Conservation (phyloP, 495 filamentous ascomycete species). For the Annulohypoxylon moriforme region DNA sequence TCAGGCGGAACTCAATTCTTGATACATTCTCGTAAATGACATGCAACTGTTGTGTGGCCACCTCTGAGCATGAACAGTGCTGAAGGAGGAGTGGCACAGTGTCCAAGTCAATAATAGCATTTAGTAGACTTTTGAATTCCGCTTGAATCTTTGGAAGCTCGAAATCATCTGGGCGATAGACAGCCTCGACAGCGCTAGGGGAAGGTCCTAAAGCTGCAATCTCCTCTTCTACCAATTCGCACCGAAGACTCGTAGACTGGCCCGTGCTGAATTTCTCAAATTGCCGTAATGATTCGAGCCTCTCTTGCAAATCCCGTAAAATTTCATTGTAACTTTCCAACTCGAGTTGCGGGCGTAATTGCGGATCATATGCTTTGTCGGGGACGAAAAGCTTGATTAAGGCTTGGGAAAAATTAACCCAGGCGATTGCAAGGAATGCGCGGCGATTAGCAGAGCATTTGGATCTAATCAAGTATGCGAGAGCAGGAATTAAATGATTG, state of each 20-base stretch:
- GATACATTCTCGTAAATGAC: constrained; percentile 77
- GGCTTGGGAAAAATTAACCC: constrained; percentile 72
- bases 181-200: constrained; percentile 59
- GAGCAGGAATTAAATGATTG: constrained; percentile 55
- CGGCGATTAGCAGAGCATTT: constrained; percentile 40
- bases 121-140: constrained; percentile 82
- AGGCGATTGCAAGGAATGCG: constrained; percentile 64
- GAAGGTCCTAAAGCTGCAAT: constrained; percentile 71
- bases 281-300: constrained; percentile 68
- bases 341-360: constrained; percentile 78
- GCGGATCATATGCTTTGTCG: constrained; percentile 86
- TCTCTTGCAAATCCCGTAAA: constrained; percentile 62
- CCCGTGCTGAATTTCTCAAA: constrained; percentile 78
- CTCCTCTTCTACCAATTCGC: constrained; percentile 68
- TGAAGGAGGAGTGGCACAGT: constrained; percentile 55
- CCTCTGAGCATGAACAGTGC: constrained; percentile 34
- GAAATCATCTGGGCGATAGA: constrained; percentile 76
- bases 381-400: constrained; percentile 85
- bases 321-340: constrained; percentile 71
- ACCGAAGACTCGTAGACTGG: constrained; percentile 70
- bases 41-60: constrained; percentile 58
- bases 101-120: constrained; percentile 68
- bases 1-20: constrained; percentile 74
- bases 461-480: constrained; percentile 51
- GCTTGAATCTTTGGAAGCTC: constrained; percentile 78